Base-by-base conservation (phyloP, 805 yeast genomes). In the Zygoascus ofunaensis region DNA sequence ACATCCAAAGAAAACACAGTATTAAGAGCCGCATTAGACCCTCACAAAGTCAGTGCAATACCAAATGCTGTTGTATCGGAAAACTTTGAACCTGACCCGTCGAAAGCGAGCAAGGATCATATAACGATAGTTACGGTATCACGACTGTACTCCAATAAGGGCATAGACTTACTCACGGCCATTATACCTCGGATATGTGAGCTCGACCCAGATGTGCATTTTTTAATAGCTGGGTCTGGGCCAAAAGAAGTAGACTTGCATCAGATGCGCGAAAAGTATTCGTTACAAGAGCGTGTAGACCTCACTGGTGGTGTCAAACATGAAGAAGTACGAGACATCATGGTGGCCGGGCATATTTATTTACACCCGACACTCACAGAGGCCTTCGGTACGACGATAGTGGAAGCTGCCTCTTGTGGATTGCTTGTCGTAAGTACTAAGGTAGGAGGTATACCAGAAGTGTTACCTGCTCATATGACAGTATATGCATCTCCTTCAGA, bases 361-460 rank as follows among this genome's bases (percentile, higher is more conserved):
- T 63, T 92, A 23, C 97, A 92, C 62, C 89, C 98, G 0, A 80
- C 96, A 0, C 69, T 92, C 34, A 92, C 97, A 0, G 99, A 92
- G 60, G 98, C 97, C 0, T 92, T 92, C 64, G 99, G 99, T 2
- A 92, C 98, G 0, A 97, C 87, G 0, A 66, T 92, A 8, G 95
- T 92, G 0, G 99, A 92, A 60, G 99, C 99, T 0, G 98, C 97
- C 0, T 82, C 95, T 1, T 92, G 97, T 68, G 97, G 97, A 0
- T 62, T 92, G 32, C 70, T 85, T 17, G 95, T 92, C 2, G 98
- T 92, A 0, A 87, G 97, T 0, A 92, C 99, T 0, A 78, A 79
- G 46, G 98, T 92, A 0, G 99, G 99, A 10, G 99, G 98, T 4
- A 89, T 92, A 34, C 97, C 97, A 0, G 99, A 92, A 58, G 97